phyloP scores from a whole-genome alignment of 176 grass and related monocot genomes.

The Echinochloa phyllopogon region DNA sequence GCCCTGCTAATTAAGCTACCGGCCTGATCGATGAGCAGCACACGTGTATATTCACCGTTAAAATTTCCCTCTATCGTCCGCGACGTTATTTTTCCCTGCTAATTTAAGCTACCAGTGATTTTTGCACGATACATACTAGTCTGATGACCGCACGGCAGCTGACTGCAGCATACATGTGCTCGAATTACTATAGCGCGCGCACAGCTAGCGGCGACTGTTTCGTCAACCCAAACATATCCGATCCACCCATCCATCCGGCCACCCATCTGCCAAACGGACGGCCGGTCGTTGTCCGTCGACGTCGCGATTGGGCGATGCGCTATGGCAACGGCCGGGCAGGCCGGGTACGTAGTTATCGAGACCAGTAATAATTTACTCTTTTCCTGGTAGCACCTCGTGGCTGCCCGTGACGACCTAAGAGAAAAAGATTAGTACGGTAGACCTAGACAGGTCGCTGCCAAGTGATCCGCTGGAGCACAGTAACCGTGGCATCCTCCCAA shows the following conservation, averaged over 20 bases:
- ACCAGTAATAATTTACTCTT: neutral
- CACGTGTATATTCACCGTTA: neutral
- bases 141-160: neutral
- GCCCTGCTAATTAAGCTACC: too few species aligned
- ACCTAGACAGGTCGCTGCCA: neutral
- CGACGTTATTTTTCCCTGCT: too few species aligned
- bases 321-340: neutral
- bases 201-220: neutral
- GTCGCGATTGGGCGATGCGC: neutral
- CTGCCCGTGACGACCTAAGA: neutral
- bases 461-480: neutral
- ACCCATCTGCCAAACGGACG: neutral
- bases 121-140: neutral
- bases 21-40: neutral
- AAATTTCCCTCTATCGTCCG: neutral
- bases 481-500: neutral
- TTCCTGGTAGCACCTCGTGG: neutral
- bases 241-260: neutral
- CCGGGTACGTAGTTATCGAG: neutral
- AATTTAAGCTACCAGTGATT: neutral
- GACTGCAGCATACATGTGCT: neutral
- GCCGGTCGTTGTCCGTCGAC: neutral
- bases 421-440: neutral
- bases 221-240: neutral
- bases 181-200: neutral